These are phyloP conservation scores for Microcyclosporella mali DNA, from an alignment of 2,329 filamentous ascomycete genomes.

Conservation along the genomic window DNA sequence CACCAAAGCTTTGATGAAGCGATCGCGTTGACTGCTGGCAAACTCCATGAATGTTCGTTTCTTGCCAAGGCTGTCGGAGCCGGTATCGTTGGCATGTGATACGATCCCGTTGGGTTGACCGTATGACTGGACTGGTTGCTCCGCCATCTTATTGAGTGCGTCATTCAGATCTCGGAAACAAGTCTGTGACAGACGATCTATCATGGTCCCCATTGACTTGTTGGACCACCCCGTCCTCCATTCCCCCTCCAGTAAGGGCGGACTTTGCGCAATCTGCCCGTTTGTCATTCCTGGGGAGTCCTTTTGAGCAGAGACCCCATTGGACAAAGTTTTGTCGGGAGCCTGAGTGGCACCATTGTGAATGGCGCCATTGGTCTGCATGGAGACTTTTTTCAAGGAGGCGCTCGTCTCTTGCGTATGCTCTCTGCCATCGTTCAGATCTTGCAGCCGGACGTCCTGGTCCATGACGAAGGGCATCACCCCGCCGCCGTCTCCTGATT, in stretches of 20 bases:
- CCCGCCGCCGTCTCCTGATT: conserved; percentile 14
- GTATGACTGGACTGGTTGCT: conserved; percentile 51
- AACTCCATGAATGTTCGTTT: conserved; percentile 71
- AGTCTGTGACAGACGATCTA: conserved; percentile 73
- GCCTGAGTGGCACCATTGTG: too few relatives aligned
- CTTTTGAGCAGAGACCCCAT: conserved; percentile 11
- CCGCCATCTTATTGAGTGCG: conserved; percentile 63
- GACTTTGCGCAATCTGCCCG: conserved; percentile 19
- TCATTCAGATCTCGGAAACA: conserved; percentile 73
- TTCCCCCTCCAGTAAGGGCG: conserved; percentile 54
- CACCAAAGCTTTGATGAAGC: conserved; percentile 89
- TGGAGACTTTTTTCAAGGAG: too few relatives aligned
- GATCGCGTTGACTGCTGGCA: conserved; percentile 69
- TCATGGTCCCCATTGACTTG: conserved; percentile 65
- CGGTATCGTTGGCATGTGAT: conserved; percentile 45
- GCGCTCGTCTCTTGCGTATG: conserved; percentile 20
- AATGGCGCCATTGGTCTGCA: too few relatives aligned
- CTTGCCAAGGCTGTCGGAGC: conserved; percentile 64
- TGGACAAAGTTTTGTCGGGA: conserved; percentile 7
- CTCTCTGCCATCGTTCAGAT: conserved; percentile 29
- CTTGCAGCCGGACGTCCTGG: conserved; percentile 33
- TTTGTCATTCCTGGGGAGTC: conserved; percentile 11
- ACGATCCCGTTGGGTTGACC: conserved; percentile 35
- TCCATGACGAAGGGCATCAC: conserved; percentile 46
- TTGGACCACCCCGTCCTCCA: conserved; percentile 63